phyloP scores from a whole-genome alignment of 768 basidiomycete genomes.

The Leccinum disarticulatum region DNA sequence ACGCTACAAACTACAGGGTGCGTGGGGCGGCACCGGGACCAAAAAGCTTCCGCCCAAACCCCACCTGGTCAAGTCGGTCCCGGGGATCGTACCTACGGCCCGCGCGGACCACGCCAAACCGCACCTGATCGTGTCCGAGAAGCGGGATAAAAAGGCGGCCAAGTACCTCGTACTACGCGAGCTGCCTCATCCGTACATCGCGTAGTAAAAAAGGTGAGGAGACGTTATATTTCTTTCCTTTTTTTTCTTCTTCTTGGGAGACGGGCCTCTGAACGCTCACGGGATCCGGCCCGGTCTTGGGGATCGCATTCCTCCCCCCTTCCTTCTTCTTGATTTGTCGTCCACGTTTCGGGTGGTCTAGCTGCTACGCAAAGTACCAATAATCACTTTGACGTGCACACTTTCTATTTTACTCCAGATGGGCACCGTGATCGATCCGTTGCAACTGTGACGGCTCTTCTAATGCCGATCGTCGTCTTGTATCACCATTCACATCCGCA shows the following conservation, averaged over 20 bases:
- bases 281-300: neutral
- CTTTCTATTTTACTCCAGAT: slow-evolving; percentile 43
- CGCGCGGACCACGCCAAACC: slow-evolving; percentile 81
- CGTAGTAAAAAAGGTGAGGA: slow-evolving; percentile 67
- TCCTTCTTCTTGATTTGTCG: neutral
- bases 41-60: slow-evolving; percentile 60
- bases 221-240: neutral
- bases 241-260: neutral
- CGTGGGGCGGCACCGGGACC: slow-evolving; percentile 86
- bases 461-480: slow-evolving; percentile 11
- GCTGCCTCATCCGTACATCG: slow-evolving; percentile 89
- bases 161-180: slow-evolving; percentile 84
- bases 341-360: neutral
- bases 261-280: neutral
- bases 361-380: neutral
- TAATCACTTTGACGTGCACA: neutral
- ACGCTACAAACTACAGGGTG: slow-evolving; percentile 54
- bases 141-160: slow-evolving; percentile 88
- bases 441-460: slow-evolving; percentile 47
- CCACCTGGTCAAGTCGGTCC: slow-evolving; percentile 74
- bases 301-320: neutral
- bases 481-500: neutral
- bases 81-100: slow-evolving; percentile 80
- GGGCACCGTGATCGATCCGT: slow-evolving; percentile 68
- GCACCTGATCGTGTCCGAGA: slow-evolving; percentile 95